Evolutionary conservation across 140 eudicot species (phyloP).

Genomic region (Anethum foeniculum): DNA sequence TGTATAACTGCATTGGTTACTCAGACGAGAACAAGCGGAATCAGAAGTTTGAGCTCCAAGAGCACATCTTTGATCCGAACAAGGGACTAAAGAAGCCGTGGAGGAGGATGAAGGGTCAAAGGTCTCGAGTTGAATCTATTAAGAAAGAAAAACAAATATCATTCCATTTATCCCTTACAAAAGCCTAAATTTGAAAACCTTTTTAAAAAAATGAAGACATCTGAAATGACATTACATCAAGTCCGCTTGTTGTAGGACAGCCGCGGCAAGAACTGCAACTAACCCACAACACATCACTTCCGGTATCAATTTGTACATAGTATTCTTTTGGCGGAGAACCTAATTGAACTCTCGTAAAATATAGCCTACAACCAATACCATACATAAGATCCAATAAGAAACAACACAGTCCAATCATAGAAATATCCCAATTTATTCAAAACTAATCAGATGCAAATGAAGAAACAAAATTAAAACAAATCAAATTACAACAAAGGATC

Average conservation of each 20-base stretch:
- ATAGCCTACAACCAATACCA: constrained; percentile 49
- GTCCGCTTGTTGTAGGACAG: constrained; percentile 82
- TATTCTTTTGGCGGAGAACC: constrained; percentile 91
- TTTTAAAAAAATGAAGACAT: background rate
- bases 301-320: constrained; percentile 90
- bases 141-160: background rate
- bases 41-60: constrained; percentile 61
- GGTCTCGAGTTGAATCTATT: constrained; percentile 62
- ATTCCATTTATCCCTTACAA: background rate
- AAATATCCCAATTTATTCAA: background rate
- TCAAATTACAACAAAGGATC: background rate
- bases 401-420: background rate
- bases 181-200: background rate
- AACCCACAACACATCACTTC: constrained; percentile 93
- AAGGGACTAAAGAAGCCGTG: constrained; percentile 45
- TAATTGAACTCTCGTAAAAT: constrained; percentile 58
- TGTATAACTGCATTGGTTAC: constrained; percentile 62
- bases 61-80: constrained; percentile 77
- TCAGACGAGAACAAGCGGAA: constrained; percentile 48
- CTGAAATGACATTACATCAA: constrained; percentile 16
- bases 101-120: constrained; percentile 75
- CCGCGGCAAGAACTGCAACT: constrained; percentile 69
- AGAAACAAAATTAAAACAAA: background rate
- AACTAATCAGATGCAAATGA: background rate
- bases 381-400: constrained; percentile 11